Base-by-base conservation (phyloP, 768 basidiomycete genomes). In the Coprinopsis cinerea region DNA sequence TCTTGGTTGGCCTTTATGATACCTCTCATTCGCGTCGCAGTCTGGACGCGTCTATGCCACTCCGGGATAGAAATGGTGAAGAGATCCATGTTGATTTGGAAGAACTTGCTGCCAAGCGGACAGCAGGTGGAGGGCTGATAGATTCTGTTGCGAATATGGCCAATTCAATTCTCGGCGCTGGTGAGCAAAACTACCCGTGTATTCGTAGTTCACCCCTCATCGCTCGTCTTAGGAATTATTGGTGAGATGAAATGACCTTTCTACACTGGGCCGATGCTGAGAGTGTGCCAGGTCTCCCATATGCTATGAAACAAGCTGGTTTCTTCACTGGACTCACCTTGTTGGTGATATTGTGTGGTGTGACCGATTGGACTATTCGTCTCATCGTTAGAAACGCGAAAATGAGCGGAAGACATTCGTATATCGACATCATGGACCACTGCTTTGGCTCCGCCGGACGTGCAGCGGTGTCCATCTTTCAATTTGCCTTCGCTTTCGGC, bases 331-430 rank as follows among this genome's bases (percentile, higher is more conserved):
- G 96, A 11, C 67, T 96, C 18, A 23, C 87, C n/a, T 77, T 99
- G 1, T 76, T 99, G 22, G 71, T 93, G 24, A 64, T 83, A 0
- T 72, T 99, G 9, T 94, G 88, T 45, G 75, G 66, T 17, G 78
- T 96, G 34, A 97, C 96, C n/a, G 89, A 91, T 66, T 96, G 94
- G 94, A 99, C 96, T 2, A 96, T 99, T 48, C 84, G 93, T 15
- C 81, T 99, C 25, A 95, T 99, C 47, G 90, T 98, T 35, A 64
- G 92, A 58, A 97, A 97, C 62, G 95, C 93, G 26, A 99, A 99
- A 71, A 73, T 99, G 50, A 93, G 92, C 57, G 95, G 96, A 0
- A 75, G 88, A 42, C 83, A 82, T 56, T 91, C 91, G 1, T 97
- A 97, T 61, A 93, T 94, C 51, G 92, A 87, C 57, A 87, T 96